phyloP scores from a whole-genome alignment of 164 flowering plant species.

The Brasenia schreberi region DNA sequence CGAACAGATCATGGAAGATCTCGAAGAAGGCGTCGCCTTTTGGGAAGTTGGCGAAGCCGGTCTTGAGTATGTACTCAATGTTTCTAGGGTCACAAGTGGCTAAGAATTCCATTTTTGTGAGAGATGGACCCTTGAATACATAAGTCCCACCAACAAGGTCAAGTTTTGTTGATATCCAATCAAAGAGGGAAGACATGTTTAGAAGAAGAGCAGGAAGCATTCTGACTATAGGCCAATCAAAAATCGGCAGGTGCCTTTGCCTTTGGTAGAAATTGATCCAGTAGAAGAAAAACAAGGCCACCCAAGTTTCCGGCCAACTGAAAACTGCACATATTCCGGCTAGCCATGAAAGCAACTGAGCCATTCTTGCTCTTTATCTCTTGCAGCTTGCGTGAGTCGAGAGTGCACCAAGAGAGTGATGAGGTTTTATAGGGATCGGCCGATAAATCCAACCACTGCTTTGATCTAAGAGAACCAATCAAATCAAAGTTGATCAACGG shows the following conservation, averaged over 20 bases:
- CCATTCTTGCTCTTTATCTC: too few species aligned
- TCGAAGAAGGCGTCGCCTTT: constrained; percentile 1
- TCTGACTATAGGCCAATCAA: neutral
- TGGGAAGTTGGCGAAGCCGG: constrained; percentile 5
- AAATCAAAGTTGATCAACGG: too few species aligned
- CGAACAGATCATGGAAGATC: constrained; percentile 1
- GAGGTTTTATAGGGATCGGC: too few species aligned
- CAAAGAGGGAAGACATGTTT: neutral
- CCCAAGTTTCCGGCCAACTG: neutral
- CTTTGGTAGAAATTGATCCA: neutral
- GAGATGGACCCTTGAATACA: neutral
- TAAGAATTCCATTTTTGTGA: neutral
- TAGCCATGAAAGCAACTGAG: too few species aligned
- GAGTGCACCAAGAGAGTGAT: too few species aligned
- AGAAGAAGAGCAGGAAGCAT: constrained; percentile 2
- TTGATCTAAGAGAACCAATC: too few species aligned
- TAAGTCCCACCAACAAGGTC: neutral
- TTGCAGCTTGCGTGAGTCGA: too few species aligned
- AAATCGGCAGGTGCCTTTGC: neutral
- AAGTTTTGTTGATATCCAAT: neutral
- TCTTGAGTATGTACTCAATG: constrained; percentile 5
- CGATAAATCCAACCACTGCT: too few species aligned
- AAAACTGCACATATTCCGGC: too few species aligned
- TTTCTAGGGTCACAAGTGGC: constrained; percentile 7
- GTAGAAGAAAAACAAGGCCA: constrained; percentile 1